Evolutionary conservation across 2,329 filamentous ascomycete species (phyloP).

Genomic region (Dissoconium aciculare): DNA sequence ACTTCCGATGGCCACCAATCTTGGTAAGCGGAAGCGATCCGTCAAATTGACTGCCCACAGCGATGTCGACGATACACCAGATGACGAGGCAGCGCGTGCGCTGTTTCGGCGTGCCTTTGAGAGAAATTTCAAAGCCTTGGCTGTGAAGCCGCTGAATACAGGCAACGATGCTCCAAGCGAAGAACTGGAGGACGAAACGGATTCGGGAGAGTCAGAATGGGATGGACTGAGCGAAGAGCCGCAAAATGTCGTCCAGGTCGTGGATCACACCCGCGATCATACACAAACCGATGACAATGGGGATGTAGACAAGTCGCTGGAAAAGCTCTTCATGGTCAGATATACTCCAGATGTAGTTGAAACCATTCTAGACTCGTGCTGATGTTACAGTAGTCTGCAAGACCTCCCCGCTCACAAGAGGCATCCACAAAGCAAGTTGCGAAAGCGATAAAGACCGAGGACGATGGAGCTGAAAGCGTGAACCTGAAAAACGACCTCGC

Average conservation of each 20-base stretch:
- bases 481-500: conserved; percentile 86
- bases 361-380: conserved; percentile 10
- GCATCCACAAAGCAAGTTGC: conserved; percentile 12
- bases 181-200: conserved; percentile 16
- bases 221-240: conserved; percentile 42
- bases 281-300: conserved; percentile 22
- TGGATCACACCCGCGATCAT: conserved; percentile 23
- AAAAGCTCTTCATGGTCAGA: conserved; percentile 64
- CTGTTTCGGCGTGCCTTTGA: conserved; percentile 79
- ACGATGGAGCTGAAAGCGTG: conserved; percentile 41
- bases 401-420: conserved; percentile 31
- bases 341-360: no score
- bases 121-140: conserved; percentile 59
- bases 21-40: conserved; percentile 33
- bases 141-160: conserved; percentile 17
- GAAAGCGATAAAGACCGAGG: conserved; percentile 21
- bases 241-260: conserved; percentile 27
- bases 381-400: no score
- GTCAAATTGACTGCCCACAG: no score
- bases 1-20: conserved; percentile 29
- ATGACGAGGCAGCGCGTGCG: conserved; percentile 43
- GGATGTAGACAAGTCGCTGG: conserved; percentile 23
- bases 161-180: conserved; percentile 15
- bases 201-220: conserved; percentile 41
- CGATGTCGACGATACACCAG: conserved; percentile 7